Evolutionary conservation across 331 rosid species (phyloP), one percentile per base, ranked within the genome.

Genomic region (Quercus phellos): DNA sequence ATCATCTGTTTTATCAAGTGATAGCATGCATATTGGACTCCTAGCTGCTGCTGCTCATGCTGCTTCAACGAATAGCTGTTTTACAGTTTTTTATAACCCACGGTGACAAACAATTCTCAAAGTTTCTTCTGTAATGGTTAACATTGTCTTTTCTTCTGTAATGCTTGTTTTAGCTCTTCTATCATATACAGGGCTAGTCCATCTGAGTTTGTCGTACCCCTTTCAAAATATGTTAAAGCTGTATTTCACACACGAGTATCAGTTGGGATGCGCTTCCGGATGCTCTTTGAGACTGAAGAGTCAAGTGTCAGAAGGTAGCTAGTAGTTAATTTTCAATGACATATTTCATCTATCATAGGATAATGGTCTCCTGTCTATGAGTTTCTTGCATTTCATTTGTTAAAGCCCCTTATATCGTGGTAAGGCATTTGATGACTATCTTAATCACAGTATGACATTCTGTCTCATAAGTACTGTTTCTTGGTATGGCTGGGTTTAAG

Each of bases 31-130:
- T 84, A 92, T 92, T 59, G 97, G 97, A 73, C 94, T 92, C 76
- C 97, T 92, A 75, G 97, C 97, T 16, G 97, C 97, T 79, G 97
- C 97, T 10, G 97, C 97, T 73, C 97, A 92, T 86, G 97, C 97
- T 46, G 90, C 96, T n/a, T 89, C 97, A 80, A 92, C 96, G 21
- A 89, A 88, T 85, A 92, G 96, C 85, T 90, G 96, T 70, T 92
- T 92, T 85, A 92, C 97, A 17, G 91, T 92, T 78, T 92, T 92
- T 82, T 92, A 83, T 78, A 92, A 92, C 80, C 97, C 97, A 66
- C 90, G 97, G 97, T 92, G 79, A 73, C 68, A 32, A 56, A 19
- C 35, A 5, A 22, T 54, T 69, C 30, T 60, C 56, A 27, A 54
- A 69, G 76, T 32, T 42, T 76, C 11, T 53, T 63, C 22, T 42